Base-by-base conservation (phyloP, 148 eudicot species). In the Arbutus unedo region DNA sequence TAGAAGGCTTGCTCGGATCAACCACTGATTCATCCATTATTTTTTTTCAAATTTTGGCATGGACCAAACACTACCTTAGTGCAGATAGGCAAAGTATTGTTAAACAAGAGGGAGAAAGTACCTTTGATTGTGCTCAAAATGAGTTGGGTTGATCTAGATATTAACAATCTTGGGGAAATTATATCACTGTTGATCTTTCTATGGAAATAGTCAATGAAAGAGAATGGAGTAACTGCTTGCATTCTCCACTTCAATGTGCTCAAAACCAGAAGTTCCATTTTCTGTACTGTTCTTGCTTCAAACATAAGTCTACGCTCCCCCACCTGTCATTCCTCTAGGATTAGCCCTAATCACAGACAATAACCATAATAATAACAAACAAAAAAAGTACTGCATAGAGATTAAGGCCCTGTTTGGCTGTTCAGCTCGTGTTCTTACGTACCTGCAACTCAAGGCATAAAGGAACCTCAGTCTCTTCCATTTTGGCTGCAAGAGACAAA, bases 231-330 rank as follows among this genome's bases (percentile, higher is more conserved):
- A 41, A 93, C 88, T 21, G 93, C 85, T 64, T 91, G 93, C 94
- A 94, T 91, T 89, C 92, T 93, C 98, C 98, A 94, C 77, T 91
- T 91, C 90, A 94, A 89, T 54, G 92, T 94, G 87, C 86, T 87
- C 88, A 94, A 74, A 76, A 94, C 92, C 74, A 89, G 82, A 71
- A 94, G 94, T 82, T 94, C 98, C 98, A 93, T 92, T 86, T 87
- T 89, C 82, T 89, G 88, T 21, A 94, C 84, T 25, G 93, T 91
- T 90, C 83, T 91, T 6, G 92, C 89, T 87, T 91, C 96, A 82
- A 92, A 94, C 82, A 88, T 31, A 85, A 85, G 89, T 87, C 86
- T 89, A 16, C 91, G 77, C 49, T 85, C 91, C 67, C 87, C 88
- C 56, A 88, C 88, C 96, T 94, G 89, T 54, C 55, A 82, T 80